phyloP scores from a whole-genome alignment of 2,329 filamentous ascomycete genomes.

The Aureobasidium lini region DNA sequence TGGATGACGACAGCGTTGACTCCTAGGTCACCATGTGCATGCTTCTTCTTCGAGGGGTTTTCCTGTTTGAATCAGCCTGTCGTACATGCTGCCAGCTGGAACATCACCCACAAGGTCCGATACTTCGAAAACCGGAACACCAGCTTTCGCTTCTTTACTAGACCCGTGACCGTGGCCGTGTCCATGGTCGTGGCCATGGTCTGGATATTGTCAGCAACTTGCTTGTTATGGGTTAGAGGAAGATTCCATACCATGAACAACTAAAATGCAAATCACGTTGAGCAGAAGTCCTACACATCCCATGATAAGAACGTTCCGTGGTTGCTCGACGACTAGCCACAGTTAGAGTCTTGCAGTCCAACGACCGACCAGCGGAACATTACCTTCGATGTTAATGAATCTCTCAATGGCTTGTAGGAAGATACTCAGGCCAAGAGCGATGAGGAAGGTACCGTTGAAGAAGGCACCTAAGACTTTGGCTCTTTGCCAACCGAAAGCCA shows the following conservation, averaged over 20 bases:
- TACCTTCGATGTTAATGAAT: constrained; percentile 46
- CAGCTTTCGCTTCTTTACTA: not conserved
- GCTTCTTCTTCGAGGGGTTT: not conserved
- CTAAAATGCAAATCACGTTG: constrained; percentile 58
- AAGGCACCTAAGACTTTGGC: constrained; percentile 68
- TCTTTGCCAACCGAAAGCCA: constrained; percentile 71
- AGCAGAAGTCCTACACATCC: constrained; percentile 59
- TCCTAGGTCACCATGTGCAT: constrained; percentile 52
- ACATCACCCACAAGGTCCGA: not conserved
- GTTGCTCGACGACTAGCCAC: constrained; percentile 52
- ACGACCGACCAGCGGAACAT: constrained; percentile 20
- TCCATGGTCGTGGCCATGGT: not conserved
- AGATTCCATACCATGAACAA: constrained; percentile 37
- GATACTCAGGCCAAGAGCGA: constrained; percentile 65
- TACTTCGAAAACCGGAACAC: not conserved
- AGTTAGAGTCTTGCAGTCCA: constrained; percentile 31
- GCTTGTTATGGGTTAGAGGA: not conserved
- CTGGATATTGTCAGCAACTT: not conserved
- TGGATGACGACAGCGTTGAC: constrained; percentile 66
- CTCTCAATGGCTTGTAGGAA: constrained; percentile 66
- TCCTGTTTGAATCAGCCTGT: not conserved
- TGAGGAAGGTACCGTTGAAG: constrained; percentile 70
- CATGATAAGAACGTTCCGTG: constrained; percentile 60
- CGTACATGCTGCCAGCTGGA: not conserved
- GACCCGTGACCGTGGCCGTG: not conserved